Evolutionary conservation across 495 filamentous ascomycete genomes (phyloP), one percentile per base, ranked within the genome.

Genomic region (Podospora bellae-mahoneyi): DNA sequence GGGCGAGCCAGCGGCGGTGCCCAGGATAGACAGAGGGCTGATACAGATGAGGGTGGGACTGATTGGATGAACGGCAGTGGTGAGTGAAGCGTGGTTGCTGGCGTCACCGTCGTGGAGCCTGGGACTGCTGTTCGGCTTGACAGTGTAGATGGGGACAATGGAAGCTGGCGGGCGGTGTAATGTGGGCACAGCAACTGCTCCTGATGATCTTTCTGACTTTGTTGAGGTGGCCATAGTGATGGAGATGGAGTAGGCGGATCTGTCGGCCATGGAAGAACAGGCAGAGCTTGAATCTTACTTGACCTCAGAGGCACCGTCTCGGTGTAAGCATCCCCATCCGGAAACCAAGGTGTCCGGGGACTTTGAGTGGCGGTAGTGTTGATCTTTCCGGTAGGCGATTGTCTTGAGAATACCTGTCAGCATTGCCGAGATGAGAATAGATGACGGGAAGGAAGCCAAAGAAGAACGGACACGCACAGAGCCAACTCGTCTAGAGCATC

Each of bases 11-110:
- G 39, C 66, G 67, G 19, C 20, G 61, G 61, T 19, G 67, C 71
- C 74, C 74, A 76, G 5, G 69, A 72, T 0, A 76, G 69, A 13
- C 75, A 70, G 4, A 76, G 58, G 1, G 69, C 73, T 67, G 72
- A 69, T 16, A 76, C 74, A 26, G 69, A 65, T 18, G 65, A 28
- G 2, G 74, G 74, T 4, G 71, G 73, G 13, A 39, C 61, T n/a
- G 59, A 59, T 16, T n/a, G 26, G 10, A 18, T 61, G 16, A 26
- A 28, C 3, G 53, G 19, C 10, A 58, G 20, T 13, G 61, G 48
- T 39, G 20, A 63, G 6, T 62, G 62, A 44, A 62, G 32, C 3
- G 59, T 63, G 10, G 63, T 64, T 26, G 27, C 27, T 5, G 61
- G 61, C 6, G 61, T 63, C 20, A 19, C 13, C 7, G 27, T 18